phyloP scores from a whole-genome alignment of 345 rosid species.

The Populus euphratica region DNA sequence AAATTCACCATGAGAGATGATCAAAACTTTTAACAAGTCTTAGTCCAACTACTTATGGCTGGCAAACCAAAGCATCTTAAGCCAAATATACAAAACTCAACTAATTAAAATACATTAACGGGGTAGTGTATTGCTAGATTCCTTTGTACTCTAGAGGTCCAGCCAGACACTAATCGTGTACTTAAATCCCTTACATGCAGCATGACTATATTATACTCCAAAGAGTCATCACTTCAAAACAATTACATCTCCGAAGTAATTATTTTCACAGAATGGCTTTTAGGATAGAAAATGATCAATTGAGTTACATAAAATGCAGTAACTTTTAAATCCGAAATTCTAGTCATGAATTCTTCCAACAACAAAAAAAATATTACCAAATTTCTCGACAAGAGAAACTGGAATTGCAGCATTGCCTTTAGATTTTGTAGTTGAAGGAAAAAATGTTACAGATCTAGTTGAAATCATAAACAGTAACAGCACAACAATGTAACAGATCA shows the following conservation, averaged over 20 bases:
- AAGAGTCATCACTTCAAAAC: background rate
- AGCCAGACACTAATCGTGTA: background rate
- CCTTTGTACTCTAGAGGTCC: background rate
- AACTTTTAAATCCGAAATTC: conserved; percentile 5
- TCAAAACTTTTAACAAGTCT: conserved; percentile 12
- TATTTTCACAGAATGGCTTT: background rate
- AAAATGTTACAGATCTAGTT: conserved; percentile 33
- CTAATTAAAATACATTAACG: background rate
- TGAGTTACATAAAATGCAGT: background rate
- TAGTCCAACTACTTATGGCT: conserved; percentile 6
- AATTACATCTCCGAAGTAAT: background rate
- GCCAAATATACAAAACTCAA: background rate
- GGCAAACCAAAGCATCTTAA: background rate
- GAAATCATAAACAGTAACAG: background rate
- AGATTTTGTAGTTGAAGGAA: conserved; percentile 2
- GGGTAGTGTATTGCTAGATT: background rate
- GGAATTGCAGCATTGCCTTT: conserved; percentile 6
- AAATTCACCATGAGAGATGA: background rate
- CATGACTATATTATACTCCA: too few relatives aligned
- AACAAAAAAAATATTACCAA: background rate
- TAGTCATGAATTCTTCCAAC: background rate
- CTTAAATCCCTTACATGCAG: background rate
- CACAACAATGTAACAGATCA: background rate
- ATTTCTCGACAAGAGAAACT: conserved; percentile 9
- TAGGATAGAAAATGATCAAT: too few relatives aligned